Percentiles rank a stretch among this genome's conserved stretches.
phyloP scores from a whole-genome alignment of 164 flowering plant genomes.

The Nelumbo lutea region DNA sequence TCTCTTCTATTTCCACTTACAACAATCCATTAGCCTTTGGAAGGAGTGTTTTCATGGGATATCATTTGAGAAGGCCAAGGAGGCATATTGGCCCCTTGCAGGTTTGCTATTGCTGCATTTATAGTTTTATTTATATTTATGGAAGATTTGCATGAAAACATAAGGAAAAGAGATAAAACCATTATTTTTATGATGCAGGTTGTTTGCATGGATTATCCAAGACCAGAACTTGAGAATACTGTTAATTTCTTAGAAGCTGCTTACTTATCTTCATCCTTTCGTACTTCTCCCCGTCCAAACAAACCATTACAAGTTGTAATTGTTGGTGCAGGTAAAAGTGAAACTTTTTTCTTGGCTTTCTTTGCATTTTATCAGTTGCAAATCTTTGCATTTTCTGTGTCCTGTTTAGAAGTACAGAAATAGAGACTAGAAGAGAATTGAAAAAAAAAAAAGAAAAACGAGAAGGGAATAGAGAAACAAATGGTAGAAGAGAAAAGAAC shows the following conservation, averaged over 20 bases:
- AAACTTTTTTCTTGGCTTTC: background rate
- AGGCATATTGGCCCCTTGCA: conserved; percentile 11
- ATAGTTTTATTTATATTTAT: background rate
- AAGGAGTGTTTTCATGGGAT: conserved; percentile 19
- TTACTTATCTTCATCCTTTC: conserved; percentile 69
- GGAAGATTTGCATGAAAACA: background rate
- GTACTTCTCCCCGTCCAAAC: conserved; percentile 52
- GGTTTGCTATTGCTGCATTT: conserved; percentile 11
- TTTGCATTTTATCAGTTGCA: background rate
- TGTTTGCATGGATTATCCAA: conserved; percentile 82
- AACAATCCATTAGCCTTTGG: conserved; percentile 13
- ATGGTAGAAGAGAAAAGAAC: too few relatives aligned
- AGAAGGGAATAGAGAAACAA: background rate
- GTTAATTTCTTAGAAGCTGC: conserved; percentile 85
- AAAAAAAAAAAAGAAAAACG: background rate
- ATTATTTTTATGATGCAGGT: conserved; percentile 38
- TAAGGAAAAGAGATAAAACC: conserved; percentile 1
- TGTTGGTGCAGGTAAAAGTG: conserved; percentile 82
- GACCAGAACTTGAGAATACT: conserved; percentile 88
- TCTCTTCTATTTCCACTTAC: background rate
- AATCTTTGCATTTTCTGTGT: too few relatives aligned
- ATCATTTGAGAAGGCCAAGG: conserved; percentile 9
- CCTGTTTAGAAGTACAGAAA: background rate
- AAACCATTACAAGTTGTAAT: conserved; percentile 78
- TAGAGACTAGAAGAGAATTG: background rate